Evolutionary conservation across 257 asterid genomes (phyloP).

Genomic region (Solanum clarkiae): DNA sequence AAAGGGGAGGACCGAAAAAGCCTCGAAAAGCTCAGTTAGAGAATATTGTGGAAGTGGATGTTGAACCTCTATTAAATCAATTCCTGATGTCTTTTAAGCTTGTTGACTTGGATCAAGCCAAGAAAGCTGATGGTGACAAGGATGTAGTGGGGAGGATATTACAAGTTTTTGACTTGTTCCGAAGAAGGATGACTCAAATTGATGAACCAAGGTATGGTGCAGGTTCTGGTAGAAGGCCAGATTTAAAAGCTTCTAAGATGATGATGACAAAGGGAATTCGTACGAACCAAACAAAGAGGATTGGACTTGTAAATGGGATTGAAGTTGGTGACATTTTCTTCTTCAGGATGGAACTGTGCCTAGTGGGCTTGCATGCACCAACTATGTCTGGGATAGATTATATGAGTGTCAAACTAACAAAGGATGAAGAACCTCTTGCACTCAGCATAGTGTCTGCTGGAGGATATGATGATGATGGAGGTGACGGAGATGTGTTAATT

Average conservation of each 20-base stretch:
- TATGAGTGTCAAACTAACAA: slow-evolving; percentile 43
- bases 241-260: slow-evolving; percentile 39
- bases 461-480: slow-evolving; percentile 77
- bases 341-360: slow-evolving; percentile 82
- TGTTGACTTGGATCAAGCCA: slow-evolving; percentile 31
- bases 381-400: slow-evolving; percentile 94
- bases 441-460: slow-evolving; percentile 90
- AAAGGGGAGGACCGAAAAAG: slow-evolving; percentile 33
- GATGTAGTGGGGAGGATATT: slow-evolving; percentile 35
- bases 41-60: slow-evolving; percentile 24
- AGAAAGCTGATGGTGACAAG: slow-evolving; percentile 48
- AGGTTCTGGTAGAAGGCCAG: slow-evolving; percentile 60
- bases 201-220: slow-evolving; percentile 46
- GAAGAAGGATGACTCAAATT: slow-evolving; percentile 47
- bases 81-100: slow-evolving; percentile 32
- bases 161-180: slow-evolving; percentile 41
- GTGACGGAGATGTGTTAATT: slow-evolving; percentile 30
- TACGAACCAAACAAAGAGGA: slow-evolving; percentile 47
- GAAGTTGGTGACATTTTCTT: slow-evolving; percentile 87
- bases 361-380: slow-evolving; percentile 77
- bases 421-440: slow-evolving; percentile 78
- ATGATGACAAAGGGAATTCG: slow-evolving; percentile 60
- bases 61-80: slow-evolving; percentile 14
- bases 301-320: slow-evolving; percentile 67
- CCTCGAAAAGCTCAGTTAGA: slow-evolving; percentile 10